Evolutionary conservation across 1,139 yeast species (phyloP), one percentile per base, ranked within the genome.

Genomic region (Candida mesenterica): DNA sequence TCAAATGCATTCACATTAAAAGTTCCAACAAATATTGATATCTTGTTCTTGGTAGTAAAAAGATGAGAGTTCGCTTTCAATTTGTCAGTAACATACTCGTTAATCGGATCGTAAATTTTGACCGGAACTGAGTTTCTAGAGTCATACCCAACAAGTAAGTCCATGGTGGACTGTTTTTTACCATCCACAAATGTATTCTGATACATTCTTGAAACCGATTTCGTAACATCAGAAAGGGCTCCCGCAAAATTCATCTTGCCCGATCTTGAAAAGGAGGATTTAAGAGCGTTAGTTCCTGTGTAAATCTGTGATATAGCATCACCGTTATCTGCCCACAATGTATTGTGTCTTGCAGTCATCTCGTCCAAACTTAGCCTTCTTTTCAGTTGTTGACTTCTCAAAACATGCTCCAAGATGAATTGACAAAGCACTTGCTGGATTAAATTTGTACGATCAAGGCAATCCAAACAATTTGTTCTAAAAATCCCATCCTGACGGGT

Each of bases 221-320:
- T 94, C 2, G 97, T 89, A 5, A 94, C 97, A 62, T 94, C 98
- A 0, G 96, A 86, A 23, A 94, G 62, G 0, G 97, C 97, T 14
- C 98, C 97, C 0, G 97, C 97, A 42, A 94, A 64, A 37, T 90
- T 88, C 96, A 89, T 88, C 53, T 89, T 90, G 13, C 98, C 98
- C 28, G 88, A 83, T 53, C 98, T 74, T 2, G 97, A 85, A 55
- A 84, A 92, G 4, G 96, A 87, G 0, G 97, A 87, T 57, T 94
- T 94, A 34, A 94, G 68, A 0, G 98, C 98, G 55, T 92, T 90
- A 0, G 98, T 94, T 5, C 98, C 98, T 0, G 98, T 92, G 56
- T 94, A 94, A 19, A 92, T 92, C 57, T 89, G 97, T 1, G 97
- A 89, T 7, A 94, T 77, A 42, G 94, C 96, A 60, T 94, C 98